Evolutionary conservation across 257 asterid genomes (phyloP).

Genomic region (Ligustrum vulgare): DNA sequence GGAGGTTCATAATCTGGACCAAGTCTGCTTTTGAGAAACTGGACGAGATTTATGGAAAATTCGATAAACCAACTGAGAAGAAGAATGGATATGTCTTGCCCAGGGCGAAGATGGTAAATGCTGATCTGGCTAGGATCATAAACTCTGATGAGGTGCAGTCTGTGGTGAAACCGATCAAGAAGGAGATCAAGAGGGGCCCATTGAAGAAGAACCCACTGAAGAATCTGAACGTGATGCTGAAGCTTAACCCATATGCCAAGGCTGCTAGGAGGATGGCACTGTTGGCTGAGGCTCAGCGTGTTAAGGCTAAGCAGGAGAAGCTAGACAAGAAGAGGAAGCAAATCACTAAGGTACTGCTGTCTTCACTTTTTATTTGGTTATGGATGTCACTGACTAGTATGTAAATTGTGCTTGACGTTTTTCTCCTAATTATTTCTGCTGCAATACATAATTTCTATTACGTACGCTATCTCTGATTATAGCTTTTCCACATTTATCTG

Average conservation of each 20-base stretch:
- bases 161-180: slow-evolving; percentile 79
- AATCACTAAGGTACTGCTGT: slow-evolving; percentile 60
- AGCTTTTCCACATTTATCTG: background rate
- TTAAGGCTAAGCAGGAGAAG: slow-evolving; percentile 74
- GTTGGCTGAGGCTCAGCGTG: slow-evolving; percentile 75
- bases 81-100: slow-evolving; percentile 76
- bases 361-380: background rate
- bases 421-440: background rate
- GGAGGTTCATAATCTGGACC: slow-evolving; percentile 79
- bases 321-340: slow-evolving; percentile 67
- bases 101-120: slow-evolving; percentile 76
- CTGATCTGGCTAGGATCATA: slow-evolving; percentile 78
- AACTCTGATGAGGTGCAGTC: slow-evolving; percentile 92
- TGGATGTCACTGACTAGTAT: background rate
- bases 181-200: slow-evolving; percentile 59
- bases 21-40: slow-evolving; percentile 75
- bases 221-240: slow-evolving; percentile 65
- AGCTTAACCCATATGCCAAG: slow-evolving; percentile 81
- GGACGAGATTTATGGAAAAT: slow-evolving; percentile 67
- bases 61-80: slow-evolving; percentile 62
- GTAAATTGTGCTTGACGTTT: background rate
- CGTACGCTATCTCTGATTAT: too few species aligned
- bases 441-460: too few species aligned
- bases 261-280: slow-evolving; percentile 80
- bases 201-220: slow-evolving; percentile 78